Evolutionary conservation across 495 filamentous ascomycete genomes (phyloP).

Genomic region (Penicillium cinerascens): DNA sequence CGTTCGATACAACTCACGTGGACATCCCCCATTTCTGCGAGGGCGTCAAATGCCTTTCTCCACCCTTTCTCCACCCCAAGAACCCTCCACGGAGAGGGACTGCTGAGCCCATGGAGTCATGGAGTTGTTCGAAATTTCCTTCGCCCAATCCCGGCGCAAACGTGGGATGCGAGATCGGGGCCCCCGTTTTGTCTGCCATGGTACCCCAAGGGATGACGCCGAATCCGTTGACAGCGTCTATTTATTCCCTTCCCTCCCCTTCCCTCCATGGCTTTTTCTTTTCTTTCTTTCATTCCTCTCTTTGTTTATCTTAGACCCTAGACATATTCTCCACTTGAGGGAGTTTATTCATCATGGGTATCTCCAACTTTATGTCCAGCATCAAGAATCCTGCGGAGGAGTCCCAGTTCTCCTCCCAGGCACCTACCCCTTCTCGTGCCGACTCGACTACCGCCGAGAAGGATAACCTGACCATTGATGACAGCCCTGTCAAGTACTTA

Average conservation of each 20-base stretch:
- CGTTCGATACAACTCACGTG: conserved; percentile 17
- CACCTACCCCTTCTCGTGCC: conserved; percentile 36
- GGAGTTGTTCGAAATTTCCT: conserved; percentile 22
- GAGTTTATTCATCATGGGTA: conserved; percentile 33
- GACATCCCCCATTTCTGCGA: conserved; percentile 4
- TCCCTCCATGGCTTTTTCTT: conserved; percentile 6
- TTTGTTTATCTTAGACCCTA: conserved; percentile 1
- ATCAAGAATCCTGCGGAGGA: conserved; percentile 27
- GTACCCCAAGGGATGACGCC: conserved; percentile 30
- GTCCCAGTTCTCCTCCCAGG: conserved; percentile 32
- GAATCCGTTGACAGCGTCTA: conserved; percentile 19
- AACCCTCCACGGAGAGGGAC: conserved; percentile 19
- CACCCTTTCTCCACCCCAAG: conserved; percentile 21
- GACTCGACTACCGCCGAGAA: conserved; percentile 38
- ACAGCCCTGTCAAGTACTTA: conserved; percentile 45
- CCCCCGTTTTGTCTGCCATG: conserved; percentile 35
- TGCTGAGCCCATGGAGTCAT: conserved; percentile 22
- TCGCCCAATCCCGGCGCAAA: conserved; percentile 23
- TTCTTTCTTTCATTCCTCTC: conserved; percentile 11
- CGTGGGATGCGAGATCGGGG: conserved; percentile 37
- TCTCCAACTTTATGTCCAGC: conserved; percentile 3
- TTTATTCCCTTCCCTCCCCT: conserved; percentile 19
- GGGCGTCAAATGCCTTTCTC: conserved; percentile 12
- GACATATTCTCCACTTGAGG: not conserved
- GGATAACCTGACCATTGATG: conserved; percentile 38